Conservation (phyloP, 2,329 filamentous ascomycete genomes). For the Trichoderma gracile region DNA sequence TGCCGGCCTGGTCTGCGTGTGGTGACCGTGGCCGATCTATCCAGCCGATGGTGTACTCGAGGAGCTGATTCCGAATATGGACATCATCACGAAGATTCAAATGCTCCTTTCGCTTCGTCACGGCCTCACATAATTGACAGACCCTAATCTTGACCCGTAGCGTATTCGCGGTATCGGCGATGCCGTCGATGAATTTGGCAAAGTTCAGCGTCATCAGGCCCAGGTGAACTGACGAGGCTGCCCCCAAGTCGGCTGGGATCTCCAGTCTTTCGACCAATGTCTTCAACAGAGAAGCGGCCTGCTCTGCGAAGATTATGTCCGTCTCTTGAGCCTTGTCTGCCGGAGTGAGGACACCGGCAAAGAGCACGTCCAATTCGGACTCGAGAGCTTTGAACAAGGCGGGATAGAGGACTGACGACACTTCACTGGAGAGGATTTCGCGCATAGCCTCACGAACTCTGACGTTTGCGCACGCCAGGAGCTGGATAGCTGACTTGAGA, state of each 20-base stretch:
- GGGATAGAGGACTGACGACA: conserved; percentile 62
- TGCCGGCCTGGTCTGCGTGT: conserved; percentile 44
- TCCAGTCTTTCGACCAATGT: conserved; percentile 65
- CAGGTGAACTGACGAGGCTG: conserved; percentile 64
- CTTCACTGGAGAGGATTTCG: conserved; percentile 65
- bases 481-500: conserved; percentile 63
- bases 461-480: conserved; percentile 64
- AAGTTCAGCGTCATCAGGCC: conserved; percentile 65
- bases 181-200: conserved; percentile 64
- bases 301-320: conserved; percentile 67
- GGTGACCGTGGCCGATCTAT: conserved; percentile 62
- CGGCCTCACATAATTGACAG: conserved; percentile 65
- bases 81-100: conserved; percentile 69
- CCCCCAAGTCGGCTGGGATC: conserved; percentile 61
- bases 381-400: conserved; percentile 66
- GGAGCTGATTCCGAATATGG: conserved; percentile 65
- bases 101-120: conserved; percentile 67
- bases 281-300: conserved; percentile 63
- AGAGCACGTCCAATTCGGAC: conserved; percentile 63
- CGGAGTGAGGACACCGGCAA: conserved; percentile 56
- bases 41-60: conserved; percentile 69
- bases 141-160: conserved; percentile 68
- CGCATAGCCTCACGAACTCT: conserved; percentile 66
- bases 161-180: conserved; percentile 56
- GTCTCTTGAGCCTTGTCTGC: conserved; percentile 57